Evolutionary conservation across 2,329 filamentous ascomycete genomes (phyloP), one percentile per base, ranked within the genome.

Genomic region (Geosmithia putterillii): DNA sequence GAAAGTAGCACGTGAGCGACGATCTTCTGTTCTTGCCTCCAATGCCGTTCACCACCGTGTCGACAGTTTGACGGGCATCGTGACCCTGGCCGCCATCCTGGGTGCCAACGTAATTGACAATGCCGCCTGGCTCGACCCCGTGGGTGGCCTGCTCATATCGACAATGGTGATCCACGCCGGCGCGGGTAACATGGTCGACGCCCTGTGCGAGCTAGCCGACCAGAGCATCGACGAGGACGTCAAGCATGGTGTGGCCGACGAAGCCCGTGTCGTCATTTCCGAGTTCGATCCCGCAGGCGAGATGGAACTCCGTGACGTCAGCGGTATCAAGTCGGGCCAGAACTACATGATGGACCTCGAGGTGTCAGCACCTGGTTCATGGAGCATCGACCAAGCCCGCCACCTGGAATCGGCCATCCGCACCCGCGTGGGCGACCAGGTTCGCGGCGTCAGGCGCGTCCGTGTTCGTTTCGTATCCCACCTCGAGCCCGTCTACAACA

Each of bases 41-140:
- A 98, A 98, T 58, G 90, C 92, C 46, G 75, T 96, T 51, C 92
- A 98, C 65, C 92, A 96, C 68, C 86, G 92, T 47, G 82, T 98
- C 58, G 92, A 98, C 64, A 95, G 88, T 46, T 74, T 95, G 45
- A 98, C 92, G 2, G 90, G 90, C 50, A 85, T 96, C 53, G 92
- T 96, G 44, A 94, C 92, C 2, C 74, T 96, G 23, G 72, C 84
- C 45, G 90, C 86, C 20, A 95, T 98, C 54, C 78, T 87, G 17
- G 89, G 88, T 38, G 88, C 89, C 40, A 94, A 96, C 61, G 71
- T 94, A 42, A 73, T 95, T 50, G 74, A 81, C 45, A 83, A 89
- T 55, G 89, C 90, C 43, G 77, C 83, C 23, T 96, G 92, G 89
- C 72, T 96, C 42, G 92, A 98, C 61, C 89, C 92, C 9, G 84